phyloP scores from a whole-genome alignment of 2,329 filamentous ascomycete genomes.

The Xylariomycetidae sp. region DNA sequence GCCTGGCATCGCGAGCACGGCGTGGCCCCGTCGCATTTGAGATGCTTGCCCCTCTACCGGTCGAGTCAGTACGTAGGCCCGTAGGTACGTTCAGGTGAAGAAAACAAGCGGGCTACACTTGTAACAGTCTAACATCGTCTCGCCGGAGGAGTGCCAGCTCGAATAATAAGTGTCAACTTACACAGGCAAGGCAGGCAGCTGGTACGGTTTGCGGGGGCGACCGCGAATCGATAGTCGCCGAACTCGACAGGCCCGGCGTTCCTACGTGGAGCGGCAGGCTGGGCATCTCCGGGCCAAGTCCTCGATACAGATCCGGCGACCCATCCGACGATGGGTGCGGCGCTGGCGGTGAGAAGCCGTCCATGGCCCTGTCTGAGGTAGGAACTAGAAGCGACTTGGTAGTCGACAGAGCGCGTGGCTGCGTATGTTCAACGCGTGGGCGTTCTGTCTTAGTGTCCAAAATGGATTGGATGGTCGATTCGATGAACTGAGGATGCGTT shows the following conservation, averaged over 20 bases:
- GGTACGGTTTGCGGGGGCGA: slow-evolving; percentile 33
- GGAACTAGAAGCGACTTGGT: too few relatives aligned
- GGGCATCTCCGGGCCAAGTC: background rate
- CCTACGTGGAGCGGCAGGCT: slow-evolving; percentile 2
- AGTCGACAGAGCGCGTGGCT: too few relatives aligned
- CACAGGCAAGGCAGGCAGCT: slow-evolving; percentile 50
- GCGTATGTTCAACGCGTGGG: too few relatives aligned
- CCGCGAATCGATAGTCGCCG: slow-evolving; percentile 15
- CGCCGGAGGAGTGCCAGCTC: too few relatives aligned
- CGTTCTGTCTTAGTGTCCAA: too few relatives aligned
- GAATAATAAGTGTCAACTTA: slow-evolving; percentile 33
- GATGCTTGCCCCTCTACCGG: slow-evolving; percentile 54
- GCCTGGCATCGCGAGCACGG: slow-evolving; percentile 64
- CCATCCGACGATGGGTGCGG: background rate
- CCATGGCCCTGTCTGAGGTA: too few relatives aligned
- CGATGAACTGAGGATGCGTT: too few relatives aligned
- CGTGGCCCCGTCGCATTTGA: slow-evolving; percentile 67
- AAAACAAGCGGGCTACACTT: too few relatives aligned
- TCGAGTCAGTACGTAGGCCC: slow-evolving; percentile 11
- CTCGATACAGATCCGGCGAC: background rate
- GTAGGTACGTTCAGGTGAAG: slow-evolving; percentile 9
- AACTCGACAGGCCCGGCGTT: slow-evolving; percentile 9
- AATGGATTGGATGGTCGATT: too few relatives aligned
- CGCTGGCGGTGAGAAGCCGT: background rate
- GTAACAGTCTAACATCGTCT: too few relatives aligned